Evolutionary conservation across 768 basidiomycete genomes (phyloP).

Genomic region (Phanerochaete carnosa): DNA sequence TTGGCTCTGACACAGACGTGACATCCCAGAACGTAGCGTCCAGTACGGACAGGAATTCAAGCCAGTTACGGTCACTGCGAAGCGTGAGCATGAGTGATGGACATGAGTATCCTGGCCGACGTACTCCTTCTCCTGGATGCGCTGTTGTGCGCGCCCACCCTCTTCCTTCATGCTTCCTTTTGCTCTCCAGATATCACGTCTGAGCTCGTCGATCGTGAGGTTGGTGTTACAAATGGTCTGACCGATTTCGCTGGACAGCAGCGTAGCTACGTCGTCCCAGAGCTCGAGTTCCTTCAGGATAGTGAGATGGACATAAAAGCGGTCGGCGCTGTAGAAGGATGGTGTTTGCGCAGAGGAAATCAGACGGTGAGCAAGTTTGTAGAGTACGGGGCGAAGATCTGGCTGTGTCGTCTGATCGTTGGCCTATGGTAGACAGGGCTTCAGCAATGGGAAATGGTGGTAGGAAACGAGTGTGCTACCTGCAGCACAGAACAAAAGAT

Average conservation of each 20-base stretch:
- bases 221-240: constrained; percentile 65
- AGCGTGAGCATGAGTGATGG: too few species aligned
- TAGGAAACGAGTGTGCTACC: constrained; percentile 36
- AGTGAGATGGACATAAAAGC: constrained; percentile 72
- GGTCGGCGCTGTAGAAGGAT: constrained; percentile 64
- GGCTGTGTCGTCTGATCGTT: constrained; percentile 61
- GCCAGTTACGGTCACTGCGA: constrained; percentile 80
- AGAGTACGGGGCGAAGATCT: constrained; percentile 63
- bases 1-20: constrained; percentile 20
- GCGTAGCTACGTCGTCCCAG: constrained; percentile 65
- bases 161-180: constrained; percentile 60
- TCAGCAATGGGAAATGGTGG: not conserved
- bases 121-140: constrained; percentile 59
- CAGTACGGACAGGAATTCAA: constrained; percentile 73
- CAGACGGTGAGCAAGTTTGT: constrained; percentile 75
- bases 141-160: constrained; percentile 53
- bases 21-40: constrained; percentile 58
- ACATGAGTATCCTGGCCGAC: constrained; percentile 16
- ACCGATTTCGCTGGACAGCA: constrained; percentile 69
- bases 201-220: constrained; percentile 69
- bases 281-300: constrained; percentile 68
- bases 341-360: constrained; percentile 60
- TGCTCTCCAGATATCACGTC: constrained; percentile 64
- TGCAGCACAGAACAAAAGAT: constrained; percentile 79
- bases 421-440: constrained; percentile 43